These are phyloP conservation scores for Solanum corneliomulleri DNA, from an alignment of 257 asterid genomes.

Conservation along the genomic window DNA sequence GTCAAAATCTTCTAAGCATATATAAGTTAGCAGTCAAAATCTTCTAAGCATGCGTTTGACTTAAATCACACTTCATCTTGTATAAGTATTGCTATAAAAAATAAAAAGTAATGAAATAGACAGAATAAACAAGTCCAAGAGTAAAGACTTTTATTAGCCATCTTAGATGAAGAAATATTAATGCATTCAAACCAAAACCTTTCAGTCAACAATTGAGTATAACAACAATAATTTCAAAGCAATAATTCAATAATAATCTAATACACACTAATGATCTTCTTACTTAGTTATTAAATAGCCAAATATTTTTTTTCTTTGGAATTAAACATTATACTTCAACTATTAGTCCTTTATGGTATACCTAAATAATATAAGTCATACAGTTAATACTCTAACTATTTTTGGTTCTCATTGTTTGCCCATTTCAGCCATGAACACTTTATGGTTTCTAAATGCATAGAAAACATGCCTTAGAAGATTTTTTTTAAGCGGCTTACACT, in stretches of 20 bases:
- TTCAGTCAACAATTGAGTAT: neutral
- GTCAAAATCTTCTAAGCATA: too few species aligned
- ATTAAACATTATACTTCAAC: too few species aligned
- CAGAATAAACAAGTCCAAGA: neutral
- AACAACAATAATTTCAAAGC: neutral
- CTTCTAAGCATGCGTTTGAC: neutral
- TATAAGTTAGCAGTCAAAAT: neutral
- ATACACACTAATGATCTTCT: neutral
- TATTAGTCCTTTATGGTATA: too few species aligned
- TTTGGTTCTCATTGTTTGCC: too few species aligned
- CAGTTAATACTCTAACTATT: too few species aligned
- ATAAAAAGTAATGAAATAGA: neutral
- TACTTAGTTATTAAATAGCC: neutral
- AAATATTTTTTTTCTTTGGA: too few species aligned
- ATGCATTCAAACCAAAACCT: neutral
- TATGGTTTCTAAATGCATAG: too few species aligned
- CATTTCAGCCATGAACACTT: too few species aligned
- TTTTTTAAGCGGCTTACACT: too few species aligned
- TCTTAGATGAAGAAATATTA: neutral
- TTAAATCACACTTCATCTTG: neutral
- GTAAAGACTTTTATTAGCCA: neutral
- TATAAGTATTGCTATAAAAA: too few species aligned
- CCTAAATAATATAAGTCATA: too few species aligned
- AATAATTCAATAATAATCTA: neutral
- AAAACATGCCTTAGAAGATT: too few species aligned